Percentiles rank a stretch among this genome's conserved stretches.
These are phyloP conservation scores for Gymnopus androsaceus DNA, from an alignment of 1,284 basidiomycete species.

Conservation along the genomic window DNA sequence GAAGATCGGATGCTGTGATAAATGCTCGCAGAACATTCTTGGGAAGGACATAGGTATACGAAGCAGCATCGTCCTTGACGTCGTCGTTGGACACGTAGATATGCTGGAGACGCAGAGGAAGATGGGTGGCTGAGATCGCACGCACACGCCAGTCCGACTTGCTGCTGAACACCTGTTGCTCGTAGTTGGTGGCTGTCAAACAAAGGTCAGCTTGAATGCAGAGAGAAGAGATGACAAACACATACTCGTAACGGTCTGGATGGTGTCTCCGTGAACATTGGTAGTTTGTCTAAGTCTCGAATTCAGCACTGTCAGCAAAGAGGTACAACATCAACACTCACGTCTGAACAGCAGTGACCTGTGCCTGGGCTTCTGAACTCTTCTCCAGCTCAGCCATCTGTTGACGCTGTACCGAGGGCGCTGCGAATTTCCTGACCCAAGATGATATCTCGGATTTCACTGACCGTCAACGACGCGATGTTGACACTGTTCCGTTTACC, in stretches of 20 bases:
- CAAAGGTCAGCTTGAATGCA: conserved; percentile 14
- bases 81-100: conserved; percentile 99
- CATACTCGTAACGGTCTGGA: conserved; percentile 92
- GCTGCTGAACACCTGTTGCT: conserved; percentile 95
- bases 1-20: conserved; percentile 90
- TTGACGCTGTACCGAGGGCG: conserved; percentile 91
- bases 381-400: conserved; percentile 99
- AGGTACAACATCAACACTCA: conserved; percentile 32
- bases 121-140: conserved; percentile 94
- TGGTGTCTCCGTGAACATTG: conserved; percentile 96
- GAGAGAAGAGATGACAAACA: conserved; percentile 17
- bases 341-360: conserved; percentile 97
- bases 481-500: conserved; percentile 99
- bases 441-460: conserved; percentile 96
- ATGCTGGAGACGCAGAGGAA: conserved; percentile 94
- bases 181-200: conserved; percentile 86
- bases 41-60: conserved; percentile 93
- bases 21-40: conserved; percentile 98
- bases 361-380: conserved; percentile 89
- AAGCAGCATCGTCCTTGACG: conserved; percentile 95
- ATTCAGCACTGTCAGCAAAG: conserved; percentile 18
- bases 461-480: conserved; percentile 94
- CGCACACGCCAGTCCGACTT: conserved; percentile 99
- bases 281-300: conserved; percentile 77
- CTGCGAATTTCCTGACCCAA: conserved; percentile 96